Percentiles rank a stretch among this genome's conserved stretches.
These are phyloP conservation scores for Jacaranda mimosifolia DNA, from an alignment of 257 asterid species.

Conservation along the genomic window DNA sequence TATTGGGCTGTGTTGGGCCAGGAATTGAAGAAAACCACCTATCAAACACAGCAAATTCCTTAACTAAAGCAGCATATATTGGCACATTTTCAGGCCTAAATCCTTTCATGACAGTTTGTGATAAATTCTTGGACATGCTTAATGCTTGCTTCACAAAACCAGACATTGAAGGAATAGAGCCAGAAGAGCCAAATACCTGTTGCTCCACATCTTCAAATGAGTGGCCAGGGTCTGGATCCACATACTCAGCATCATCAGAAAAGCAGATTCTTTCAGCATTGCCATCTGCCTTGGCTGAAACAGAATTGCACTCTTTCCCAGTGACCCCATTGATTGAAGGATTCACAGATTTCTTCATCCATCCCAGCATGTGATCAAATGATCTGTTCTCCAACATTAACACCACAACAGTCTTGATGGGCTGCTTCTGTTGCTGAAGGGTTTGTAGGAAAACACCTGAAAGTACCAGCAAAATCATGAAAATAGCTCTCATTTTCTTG, in stretches of 20 bases:
- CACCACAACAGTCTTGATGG: slow-evolving; percentile 68
- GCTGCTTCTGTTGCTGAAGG: slow-evolving; percentile 46
- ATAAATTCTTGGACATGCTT: slow-evolving; percentile 47
- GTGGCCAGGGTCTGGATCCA: slow-evolving; percentile 83
- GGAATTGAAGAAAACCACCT: slow-evolving; percentile 75
- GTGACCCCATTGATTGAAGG: slow-evolving; percentile 71
- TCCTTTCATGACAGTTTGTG: slow-evolving; percentile 70
- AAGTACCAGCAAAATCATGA: slow-evolving; percentile 45
- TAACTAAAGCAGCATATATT: slow-evolving; percentile 48
- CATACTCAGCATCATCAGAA: slow-evolving; percentile 72
- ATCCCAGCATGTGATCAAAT: slow-evolving; percentile 78
- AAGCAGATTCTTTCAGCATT: slow-evolving; percentile 50
- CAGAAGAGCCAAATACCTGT: slow-evolving; percentile 65
- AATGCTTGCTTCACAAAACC: slow-evolving; percentile 76
- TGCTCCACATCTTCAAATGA: slow-evolving; percentile 66
- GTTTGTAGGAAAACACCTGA: slow-evolving; percentile 37
- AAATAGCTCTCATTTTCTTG: slow-evolving; percentile 37
- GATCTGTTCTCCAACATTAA: slow-evolving; percentile 72
- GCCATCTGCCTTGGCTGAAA: slow-evolving; percentile 39
- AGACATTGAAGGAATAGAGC: slow-evolving; percentile 61
- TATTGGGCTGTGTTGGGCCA: slow-evolving; percentile 78
- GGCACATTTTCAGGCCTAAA: slow-evolving; percentile 63
- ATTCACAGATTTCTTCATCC: slow-evolving; percentile 71
- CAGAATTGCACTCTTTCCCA: slow-evolving; percentile 66
- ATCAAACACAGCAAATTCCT: slow-evolving; percentile 67